Percentiles rank a stretch among this genome's conserved stretches.
Conservation (phyloP, 257 asterid genomes). For the Nicotiana undulata region DNA sequence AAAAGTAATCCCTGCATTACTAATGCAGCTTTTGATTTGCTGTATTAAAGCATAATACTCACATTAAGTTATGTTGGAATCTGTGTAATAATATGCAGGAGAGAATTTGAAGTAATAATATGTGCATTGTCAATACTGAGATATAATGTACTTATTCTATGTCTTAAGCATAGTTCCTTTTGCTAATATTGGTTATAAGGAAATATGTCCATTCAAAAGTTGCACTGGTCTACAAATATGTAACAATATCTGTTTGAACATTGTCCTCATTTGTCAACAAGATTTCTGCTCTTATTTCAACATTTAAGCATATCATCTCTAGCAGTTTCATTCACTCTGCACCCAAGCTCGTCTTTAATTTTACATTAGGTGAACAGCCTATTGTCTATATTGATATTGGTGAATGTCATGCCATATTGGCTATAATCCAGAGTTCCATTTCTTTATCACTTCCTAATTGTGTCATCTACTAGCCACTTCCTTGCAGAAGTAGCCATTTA, state of each 20-base stretch:
- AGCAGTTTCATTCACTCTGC: background rate
- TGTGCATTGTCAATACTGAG: too few relatives aligned
- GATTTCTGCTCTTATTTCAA: background rate
- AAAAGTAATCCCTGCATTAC: too few relatives aligned
- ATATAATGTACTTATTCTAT: background rate
- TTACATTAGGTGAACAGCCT: background rate
- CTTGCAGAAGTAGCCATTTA: background rate
- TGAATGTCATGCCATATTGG: background rate
- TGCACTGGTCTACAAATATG: background rate
- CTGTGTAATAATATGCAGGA: too few relatives aligned
- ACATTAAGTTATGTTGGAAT: too few relatives aligned
- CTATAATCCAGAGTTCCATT: background rate
- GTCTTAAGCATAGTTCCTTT: background rate
- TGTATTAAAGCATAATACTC: too few relatives aligned
- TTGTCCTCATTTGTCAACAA: background rate
- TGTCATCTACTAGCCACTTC: background rate
- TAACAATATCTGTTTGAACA: background rate
- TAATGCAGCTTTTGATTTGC: too few relatives aligned
- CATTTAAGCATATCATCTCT: background rate
- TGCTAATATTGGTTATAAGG: background rate
- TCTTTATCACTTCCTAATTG: background rate
- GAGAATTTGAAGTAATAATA: too few relatives aligned
- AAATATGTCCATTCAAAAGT: background rate
- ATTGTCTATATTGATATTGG: background rate
- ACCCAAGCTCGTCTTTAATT: background rate